These are phyloP conservation scores for Acorus gramineus DNA, from an alignment of 106 monocot species.

Conservation along the genomic window DNA sequence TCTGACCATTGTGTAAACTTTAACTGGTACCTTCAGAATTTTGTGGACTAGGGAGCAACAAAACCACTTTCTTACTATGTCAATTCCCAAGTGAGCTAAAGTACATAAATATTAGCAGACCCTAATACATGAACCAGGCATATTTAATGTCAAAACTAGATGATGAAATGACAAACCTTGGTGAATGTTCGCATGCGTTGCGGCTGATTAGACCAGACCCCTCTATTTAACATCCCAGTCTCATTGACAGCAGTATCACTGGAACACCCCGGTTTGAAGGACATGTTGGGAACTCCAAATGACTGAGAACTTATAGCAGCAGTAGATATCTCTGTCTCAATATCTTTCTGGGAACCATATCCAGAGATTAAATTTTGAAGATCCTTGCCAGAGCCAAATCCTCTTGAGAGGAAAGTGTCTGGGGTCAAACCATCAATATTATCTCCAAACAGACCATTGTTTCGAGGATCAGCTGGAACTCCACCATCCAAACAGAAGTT, in stretches of 20 bases:
- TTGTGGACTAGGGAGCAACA: no score
- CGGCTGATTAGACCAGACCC: conserved; percentile 49
- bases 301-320: conserved; percentile 74
- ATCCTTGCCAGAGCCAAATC: conserved; percentile 39
- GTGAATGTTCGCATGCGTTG: conserved; percentile 73
- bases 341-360: conserved; percentile 40
- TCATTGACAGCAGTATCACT: conserved; percentile 46
- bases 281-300: conserved; percentile 46
- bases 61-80: no score
- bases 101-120: no score
- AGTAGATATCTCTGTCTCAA: conserved; percentile 72
- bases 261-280: conserved; percentile 57
- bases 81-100: no score
- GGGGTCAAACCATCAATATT: conserved; percentile 35
- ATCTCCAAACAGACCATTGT: conserved; percentile 20
- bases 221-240: conserved; percentile 31
- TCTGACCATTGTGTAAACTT: no score
- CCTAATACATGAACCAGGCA: not conserved
- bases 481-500: conserved; percentile 51
- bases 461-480: conserved; percentile 30
- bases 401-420: conserved; percentile 45
- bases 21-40: no score
- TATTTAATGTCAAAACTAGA: not conserved
- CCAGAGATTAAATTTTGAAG: conserved; percentile 39
- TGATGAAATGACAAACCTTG: conserved; percentile 42